Percentiles rank a stretch among this genome's conserved stretches.
Evolutionary conservation across 768 basidiomycete genomes (phyloP).

Genomic region (Xerocomellus amylosporus): DNA sequence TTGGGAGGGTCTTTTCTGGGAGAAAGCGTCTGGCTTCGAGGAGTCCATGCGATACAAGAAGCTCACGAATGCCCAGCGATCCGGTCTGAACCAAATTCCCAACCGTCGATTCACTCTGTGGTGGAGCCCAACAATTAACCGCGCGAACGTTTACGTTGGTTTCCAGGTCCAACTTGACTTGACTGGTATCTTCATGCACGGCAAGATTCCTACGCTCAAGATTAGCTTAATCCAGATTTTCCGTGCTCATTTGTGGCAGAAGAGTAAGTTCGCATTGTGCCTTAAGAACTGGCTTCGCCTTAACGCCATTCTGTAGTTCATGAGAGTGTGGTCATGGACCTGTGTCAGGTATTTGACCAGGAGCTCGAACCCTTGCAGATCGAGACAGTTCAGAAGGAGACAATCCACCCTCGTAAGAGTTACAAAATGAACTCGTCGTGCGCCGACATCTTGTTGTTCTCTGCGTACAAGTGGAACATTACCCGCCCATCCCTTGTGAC

Average conservation of each 20-base stretch:
- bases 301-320: conserved; percentile 51
- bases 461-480: conserved; percentile 98
- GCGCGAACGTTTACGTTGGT: conserved; percentile 99
- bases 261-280: conserved; percentile 60
- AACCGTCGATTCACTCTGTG: conserved; percentile 99
- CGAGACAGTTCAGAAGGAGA: conserved; percentile 99
- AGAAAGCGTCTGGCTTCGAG: conserved; percentile 96
- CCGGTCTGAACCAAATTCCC: conserved; percentile 96
- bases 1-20: conserved; percentile 99
- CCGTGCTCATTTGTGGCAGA: conserved; percentile 99
- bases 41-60: conserved; percentile 96
- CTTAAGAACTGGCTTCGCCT: conserved; percentile 14
- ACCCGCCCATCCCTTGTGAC: conserved; percentile 93
- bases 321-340: conserved; percentile 90
- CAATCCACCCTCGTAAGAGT: conserved; percentile 98
- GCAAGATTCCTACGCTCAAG: conserved; percentile 96
- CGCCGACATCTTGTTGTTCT: conserved; percentile 96
- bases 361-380: conserved; percentile 97
- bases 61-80: conserved; percentile 96
- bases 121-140: conserved; percentile 99
- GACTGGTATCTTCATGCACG: conserved; percentile 98
- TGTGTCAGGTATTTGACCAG: conserved; percentile 99
- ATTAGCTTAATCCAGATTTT: conserved; percentile 99
- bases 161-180: conserved; percentile 99
- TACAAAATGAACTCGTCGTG: conserved; percentile 99